These are phyloP conservation scores for Colletotrichum sp. DNA, from an alignment of 2,329 filamentous ascomycete genomes.

Conservation along the genomic window DNA sequence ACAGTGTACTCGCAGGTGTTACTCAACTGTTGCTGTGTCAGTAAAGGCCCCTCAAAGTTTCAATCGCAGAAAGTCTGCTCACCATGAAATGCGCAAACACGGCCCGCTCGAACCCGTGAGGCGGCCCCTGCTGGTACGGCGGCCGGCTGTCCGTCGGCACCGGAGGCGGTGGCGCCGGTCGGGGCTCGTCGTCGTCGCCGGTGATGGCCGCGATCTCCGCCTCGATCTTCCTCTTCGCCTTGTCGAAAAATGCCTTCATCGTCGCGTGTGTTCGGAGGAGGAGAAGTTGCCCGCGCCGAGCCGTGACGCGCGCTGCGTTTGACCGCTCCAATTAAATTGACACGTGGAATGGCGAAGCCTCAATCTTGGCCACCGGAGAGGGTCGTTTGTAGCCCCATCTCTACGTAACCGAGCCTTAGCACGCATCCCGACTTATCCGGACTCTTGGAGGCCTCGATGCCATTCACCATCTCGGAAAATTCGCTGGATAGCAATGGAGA, in stretches of 20 bases:
- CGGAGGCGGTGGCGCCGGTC: background rate
- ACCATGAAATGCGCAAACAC: constrained; percentile 21
- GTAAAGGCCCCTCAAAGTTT: background rate
- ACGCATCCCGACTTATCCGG: constrained; percentile 15
- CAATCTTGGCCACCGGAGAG: constrained; percentile 6
- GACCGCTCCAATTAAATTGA: constrained; percentile 19
- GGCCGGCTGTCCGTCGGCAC: background rate
- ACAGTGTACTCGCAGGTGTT: constrained; percentile 14
- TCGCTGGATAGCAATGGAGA: background rate
- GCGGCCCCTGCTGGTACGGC: background rate
- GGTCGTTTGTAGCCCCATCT: background rate
- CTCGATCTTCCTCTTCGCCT: constrained; percentile 18
- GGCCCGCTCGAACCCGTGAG: constrained; percentile 2
- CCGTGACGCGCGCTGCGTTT: constrained; percentile 5
- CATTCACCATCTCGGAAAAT: background rate
- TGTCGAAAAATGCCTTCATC: constrained; percentile 17
- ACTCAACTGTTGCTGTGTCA: background rate
- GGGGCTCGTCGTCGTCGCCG: constrained; percentile 13
- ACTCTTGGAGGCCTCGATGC: background rate
- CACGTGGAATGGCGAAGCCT: constrained; percentile 19
- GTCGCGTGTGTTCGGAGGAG: background rate
- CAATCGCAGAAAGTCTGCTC: background rate
- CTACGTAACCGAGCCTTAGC: constrained; percentile 18
- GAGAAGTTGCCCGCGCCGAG: background rate
- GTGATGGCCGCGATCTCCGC: constrained; percentile 17